Evolutionary conservation across 75 land plant genomes (phyloP).

Genomic region (Sequoiadendron giganteum): DNA sequence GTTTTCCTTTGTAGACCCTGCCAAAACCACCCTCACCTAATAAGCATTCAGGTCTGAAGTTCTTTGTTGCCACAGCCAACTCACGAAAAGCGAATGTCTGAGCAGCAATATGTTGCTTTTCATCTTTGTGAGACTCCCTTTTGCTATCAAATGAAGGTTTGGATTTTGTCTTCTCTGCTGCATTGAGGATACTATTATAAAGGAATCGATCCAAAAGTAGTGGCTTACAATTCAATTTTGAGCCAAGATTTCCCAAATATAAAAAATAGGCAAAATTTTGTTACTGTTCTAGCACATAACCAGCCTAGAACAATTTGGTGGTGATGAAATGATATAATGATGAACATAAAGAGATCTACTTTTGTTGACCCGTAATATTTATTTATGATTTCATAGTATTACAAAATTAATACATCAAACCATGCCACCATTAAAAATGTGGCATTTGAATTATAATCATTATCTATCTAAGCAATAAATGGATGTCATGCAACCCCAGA

Average conservation of each 20-base stretch:
- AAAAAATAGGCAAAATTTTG: neutral
- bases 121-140: conserved; percentile 12
- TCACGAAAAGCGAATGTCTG: conserved; percentile 14
- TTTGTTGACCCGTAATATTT: neutral
- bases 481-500: neutral
- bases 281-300: neutral
- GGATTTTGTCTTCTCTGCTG: conserved; percentile 16
- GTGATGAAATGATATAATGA: too few relatives aligned
- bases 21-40: conserved; percentile 29
- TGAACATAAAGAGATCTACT: neutral
- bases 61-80: conserved; percentile 21
- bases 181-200: neutral
- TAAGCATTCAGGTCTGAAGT: conserved; percentile 22
- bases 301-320: neutral
- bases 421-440: neutral
- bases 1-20: conserved; percentile 16
- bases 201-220: neutral
- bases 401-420: neutral
- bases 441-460: neutral
- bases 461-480: neutral
- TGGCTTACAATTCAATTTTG: neutral
- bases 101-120: conserved; percentile 10
- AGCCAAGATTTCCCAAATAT: neutral
- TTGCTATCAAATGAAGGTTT: conserved; percentile 22
- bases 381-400: too few relatives aligned